Evolutionary conservation across 1,284 basidiomycete genomes (phyloP), one percentile per base, ranked within the genome.

Genomic region (Kalmanozyma brasiliensis): DNA sequence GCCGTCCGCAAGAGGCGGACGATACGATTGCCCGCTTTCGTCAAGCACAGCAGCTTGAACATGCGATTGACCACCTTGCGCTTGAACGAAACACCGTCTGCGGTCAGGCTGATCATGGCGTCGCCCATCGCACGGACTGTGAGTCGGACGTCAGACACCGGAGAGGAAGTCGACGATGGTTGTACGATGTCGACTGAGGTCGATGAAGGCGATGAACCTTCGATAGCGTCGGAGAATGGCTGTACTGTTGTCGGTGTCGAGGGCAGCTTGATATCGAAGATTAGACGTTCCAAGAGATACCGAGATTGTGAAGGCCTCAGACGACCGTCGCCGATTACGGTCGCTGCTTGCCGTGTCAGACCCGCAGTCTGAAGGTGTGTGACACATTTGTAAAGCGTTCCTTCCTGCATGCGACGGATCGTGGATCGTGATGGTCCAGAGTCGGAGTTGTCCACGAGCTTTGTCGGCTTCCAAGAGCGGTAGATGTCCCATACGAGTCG

Each of bases 281-380:
- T 34, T 23, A 76, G 43, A 6, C 23, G 33, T 14, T 61, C 60
- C 9, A 76, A 34, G 47, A 76, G 40, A 14, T 46, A 59, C 4
- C 64, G 57, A 24, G 68, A 49, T 38, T 76, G 74, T 14, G 71
- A 66, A 0, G 65, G 62, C 30, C 55, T 70, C 29, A 74, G 45
- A 10, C 74, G 62, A 2, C 38, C 29, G 24, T 76, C 74, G 13
- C 52, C 22, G 0, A 58, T 36, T 1, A 67, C 19, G 2, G 29
- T 42, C 0, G 63, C 74, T 5, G 65, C 74, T 11, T 58, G 62
- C 2, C 41, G 48, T 1, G 41, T 58, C n/a, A 57, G 35, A 1
- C 51, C 40, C 2, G 61, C 65, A 8, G 53, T 24, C 5, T 59
- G 52, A 0, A 67, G 48, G 11, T 55, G 56, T 0, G 20, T 22